phyloP scores from a whole-genome alignment of 805 yeast genomes.

The Zygoascus ofunaensis region DNA sequence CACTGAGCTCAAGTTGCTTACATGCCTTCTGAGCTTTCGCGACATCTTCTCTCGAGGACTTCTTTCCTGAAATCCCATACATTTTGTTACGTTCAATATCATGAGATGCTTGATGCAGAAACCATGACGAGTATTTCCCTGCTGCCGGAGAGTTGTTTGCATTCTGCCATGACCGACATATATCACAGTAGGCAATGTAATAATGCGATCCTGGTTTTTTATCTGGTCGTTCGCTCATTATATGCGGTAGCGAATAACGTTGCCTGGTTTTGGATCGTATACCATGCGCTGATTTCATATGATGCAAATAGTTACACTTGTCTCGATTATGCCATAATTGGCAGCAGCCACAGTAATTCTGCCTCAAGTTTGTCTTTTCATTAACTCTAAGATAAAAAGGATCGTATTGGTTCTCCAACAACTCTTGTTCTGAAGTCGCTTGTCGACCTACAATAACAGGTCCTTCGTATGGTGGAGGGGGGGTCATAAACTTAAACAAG shows the following conservation, averaged over 20 bases:
- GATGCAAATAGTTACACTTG: conserved; percentile 18
- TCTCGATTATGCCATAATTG: conserved; percentile 17
- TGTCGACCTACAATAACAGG: conserved; percentile 6
- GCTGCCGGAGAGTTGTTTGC: conserved; percentile 13
- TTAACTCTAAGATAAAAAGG: conserved; percentile 12
- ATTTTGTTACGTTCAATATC: conserved; percentile 15
- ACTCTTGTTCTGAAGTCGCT: conserved; percentile 6
- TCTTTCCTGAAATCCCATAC: conserved; percentile 16
- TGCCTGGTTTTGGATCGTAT: conserved; percentile 17
- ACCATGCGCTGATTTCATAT: conserved; percentile 19
- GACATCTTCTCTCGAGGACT: conserved; percentile 13
- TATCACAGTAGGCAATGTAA: conserved; percentile 16
- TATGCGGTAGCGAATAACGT: conserved; percentile 14
- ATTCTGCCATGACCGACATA: conserved; percentile 18
- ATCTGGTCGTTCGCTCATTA: conserved; percentile 15
- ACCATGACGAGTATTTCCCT: conserved; percentile 17
- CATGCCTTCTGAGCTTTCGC: conserved; percentile 5
- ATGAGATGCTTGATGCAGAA: conserved; percentile 16
- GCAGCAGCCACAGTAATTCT: conserved; percentile 18
- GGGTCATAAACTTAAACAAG: conserved; percentile 6
- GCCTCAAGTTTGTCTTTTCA: conserved; percentile 8
- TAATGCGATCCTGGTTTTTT: conserved; percentile 11
- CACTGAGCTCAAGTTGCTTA: conserved; percentile 2
- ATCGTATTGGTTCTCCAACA: conserved; percentile 13
- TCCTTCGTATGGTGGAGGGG: conserved; percentile 7